phyloP scores from a whole-genome alignment of 129 eudicot genomes.

The Solidago caesia region DNA sequence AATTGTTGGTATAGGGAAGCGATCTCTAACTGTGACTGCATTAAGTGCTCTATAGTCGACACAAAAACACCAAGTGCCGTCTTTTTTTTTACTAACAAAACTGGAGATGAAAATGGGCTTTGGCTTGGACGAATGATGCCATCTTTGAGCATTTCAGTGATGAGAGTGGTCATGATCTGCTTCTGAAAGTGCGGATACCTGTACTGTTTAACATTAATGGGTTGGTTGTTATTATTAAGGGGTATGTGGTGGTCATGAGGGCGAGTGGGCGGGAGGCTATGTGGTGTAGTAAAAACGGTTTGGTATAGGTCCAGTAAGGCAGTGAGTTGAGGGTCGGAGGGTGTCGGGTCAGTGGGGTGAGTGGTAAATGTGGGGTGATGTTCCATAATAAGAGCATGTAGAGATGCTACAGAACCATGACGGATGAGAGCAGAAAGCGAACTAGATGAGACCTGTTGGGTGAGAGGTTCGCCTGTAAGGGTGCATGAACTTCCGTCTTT shows the following conservation, averaged over 20 bases:
- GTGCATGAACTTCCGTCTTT: background rate
- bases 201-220: constrained; percentile 1
- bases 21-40: no score
- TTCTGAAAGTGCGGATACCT: constrained; percentile 5
- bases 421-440: background rate
- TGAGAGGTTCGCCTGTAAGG: background rate
- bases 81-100: background rate
- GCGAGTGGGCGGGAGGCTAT: background rate
- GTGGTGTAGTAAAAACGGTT: background rate
- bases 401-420: background rate
- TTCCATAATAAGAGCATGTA: background rate
- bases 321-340: no score
- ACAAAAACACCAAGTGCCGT: background rate
- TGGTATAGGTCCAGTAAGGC: background rate
- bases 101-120: background rate
- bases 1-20: no score
- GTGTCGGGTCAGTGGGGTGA: background rate
- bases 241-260: constrained; percentile 6
- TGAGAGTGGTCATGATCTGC: background rate
- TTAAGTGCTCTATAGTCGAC: background rate
- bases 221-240: background rate
- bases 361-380: no score
- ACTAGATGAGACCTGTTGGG: background rate
- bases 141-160: background rate
- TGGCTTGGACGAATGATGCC: background rate